Evolutionary conservation across 2,329 filamentous ascomycete genomes (phyloP).

Genomic region (Colletotrichum salicis): DNA sequence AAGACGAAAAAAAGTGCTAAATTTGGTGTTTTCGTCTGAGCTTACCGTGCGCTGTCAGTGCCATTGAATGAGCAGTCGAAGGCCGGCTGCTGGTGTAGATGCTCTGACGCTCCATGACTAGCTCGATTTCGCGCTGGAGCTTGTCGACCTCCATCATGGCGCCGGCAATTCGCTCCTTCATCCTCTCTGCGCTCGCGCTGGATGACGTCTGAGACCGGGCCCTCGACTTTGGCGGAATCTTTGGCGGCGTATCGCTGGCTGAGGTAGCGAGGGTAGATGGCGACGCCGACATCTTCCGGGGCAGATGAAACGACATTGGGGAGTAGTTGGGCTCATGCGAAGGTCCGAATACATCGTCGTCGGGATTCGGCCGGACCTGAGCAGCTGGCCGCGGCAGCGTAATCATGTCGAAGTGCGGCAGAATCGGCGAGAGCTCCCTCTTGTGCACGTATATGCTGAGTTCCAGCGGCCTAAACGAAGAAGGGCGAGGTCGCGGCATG

Average conservation of each 20-base stretch:
- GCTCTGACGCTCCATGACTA: conserved; percentile 69
- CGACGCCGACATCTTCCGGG: conserved; percentile 54
- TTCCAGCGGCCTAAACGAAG: conserved; percentile 65
- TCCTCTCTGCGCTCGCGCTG: conserved; percentile 57
- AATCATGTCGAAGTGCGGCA: conserved; percentile 61
- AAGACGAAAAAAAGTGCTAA: conserved; percentile 21
- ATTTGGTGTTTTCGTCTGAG: neutral
- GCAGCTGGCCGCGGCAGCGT: conserved; percentile 37
- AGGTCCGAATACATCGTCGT: conserved; percentile 48
- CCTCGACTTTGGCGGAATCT: conserved; percentile 58
- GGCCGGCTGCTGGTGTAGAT: conserved; percentile 64
- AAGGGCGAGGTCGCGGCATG: conserved; percentile 41
- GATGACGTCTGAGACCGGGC: conserved; percentile 55
- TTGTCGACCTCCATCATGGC: conserved; percentile 69
- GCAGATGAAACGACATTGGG: conserved; percentile 67
- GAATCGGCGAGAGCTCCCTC: conserved; percentile 64
- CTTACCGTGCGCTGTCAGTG: conserved; percentile 34
- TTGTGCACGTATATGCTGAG: conserved; percentile 62
- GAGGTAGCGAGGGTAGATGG: conserved; percentile 41
- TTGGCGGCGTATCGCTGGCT: conserved; percentile 46
- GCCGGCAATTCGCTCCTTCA: conserved; percentile 66
- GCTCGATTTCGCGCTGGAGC: conserved; percentile 68
- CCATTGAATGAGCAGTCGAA: conserved; percentile 59
- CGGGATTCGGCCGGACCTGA: conserved; percentile 44
- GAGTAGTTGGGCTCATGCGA: conserved; percentile 58